Evolutionary conservation across 495 filamentous ascomycete species (phyloP), one percentile per base, ranked within the genome.

Genomic region (Neurospora terricola): DNA sequence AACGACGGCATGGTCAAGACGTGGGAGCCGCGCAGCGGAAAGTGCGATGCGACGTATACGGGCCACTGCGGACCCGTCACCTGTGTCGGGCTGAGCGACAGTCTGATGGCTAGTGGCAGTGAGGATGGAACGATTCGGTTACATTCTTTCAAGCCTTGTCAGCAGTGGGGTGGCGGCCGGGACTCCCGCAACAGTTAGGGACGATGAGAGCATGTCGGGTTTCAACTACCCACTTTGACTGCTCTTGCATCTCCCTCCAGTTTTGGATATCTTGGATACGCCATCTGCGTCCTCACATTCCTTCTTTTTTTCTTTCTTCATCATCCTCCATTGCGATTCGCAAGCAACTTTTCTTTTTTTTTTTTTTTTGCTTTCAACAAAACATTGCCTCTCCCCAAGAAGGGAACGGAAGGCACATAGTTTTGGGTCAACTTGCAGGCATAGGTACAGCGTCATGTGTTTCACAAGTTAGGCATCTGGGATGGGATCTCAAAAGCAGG

Each of bases 1-100:
- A 91, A 98, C 81, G 96, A 99, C 82, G 89, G 92, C 43, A 98
- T 94, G 90, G 92, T 97, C 70, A 98, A 98, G 80, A 91, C 96
- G 43, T 99, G 96, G 96, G 95, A 98, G 83, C 90, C 95, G 37
- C 85, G 93, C 76, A 93, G 92, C 14, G 95, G 96, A 5, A 93
- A 91, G 74, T 97, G 94, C 80, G 93, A 97, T 80, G 85, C 93
- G 45, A 98, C 95, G 2, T 95, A 96, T 76, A 91, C 92, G 21
- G 94, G 94, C 2, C 96, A 98, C 78, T 86, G 89, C 9, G 94
- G 92, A 0, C 93, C 96, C 0, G 93, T 82, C 8, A 82, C 80
- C 3, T 78, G 78, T 80, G 90, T 98, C 68, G 94, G 93, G 3
- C 85, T 99, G 9, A 94, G 92, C 74, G 96, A 98, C 79, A 90